Evolutionary conservation across 2,329 filamentous ascomycete genomes (phyloP).

Genomic region (Tolypocladium endophyticum): DNA sequence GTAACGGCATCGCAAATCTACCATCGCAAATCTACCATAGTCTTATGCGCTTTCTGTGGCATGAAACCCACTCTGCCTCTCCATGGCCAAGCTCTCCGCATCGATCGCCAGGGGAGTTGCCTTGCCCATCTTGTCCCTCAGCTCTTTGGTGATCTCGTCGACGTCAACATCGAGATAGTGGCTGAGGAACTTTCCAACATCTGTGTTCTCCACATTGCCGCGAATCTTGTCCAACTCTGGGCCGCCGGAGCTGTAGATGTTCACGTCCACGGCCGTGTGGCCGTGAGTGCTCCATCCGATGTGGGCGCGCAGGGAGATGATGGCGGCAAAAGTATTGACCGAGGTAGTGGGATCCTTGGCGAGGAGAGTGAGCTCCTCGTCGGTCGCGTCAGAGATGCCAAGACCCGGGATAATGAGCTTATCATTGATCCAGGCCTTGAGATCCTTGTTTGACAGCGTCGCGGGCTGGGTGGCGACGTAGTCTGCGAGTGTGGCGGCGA

Average conservation of each 20-base stretch:
- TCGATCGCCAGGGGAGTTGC: slow-evolving; percentile 1
- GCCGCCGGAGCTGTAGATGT: slow-evolving; percentile 77
- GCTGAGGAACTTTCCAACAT: slow-evolving; percentile 73
- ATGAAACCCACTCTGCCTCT: not conserved
- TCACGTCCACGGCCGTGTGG: slow-evolving; percentile 89
- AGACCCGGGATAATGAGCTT: slow-evolving; percentile 59
- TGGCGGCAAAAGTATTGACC: slow-evolving; percentile 59
- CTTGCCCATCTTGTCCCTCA: slow-evolving; percentile 44
- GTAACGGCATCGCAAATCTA: not conserved
- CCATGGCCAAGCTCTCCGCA: not conserved
- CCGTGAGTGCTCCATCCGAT: slow-evolving; percentile 93
- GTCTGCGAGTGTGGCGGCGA: slow-evolving; percentile 49
- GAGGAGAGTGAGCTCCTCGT: slow-evolving; percentile 60
- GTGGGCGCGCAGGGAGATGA: slow-evolving; percentile 79
- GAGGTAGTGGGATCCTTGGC: slow-evolving; percentile 46
- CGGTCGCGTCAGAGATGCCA: slow-evolving; percentile 63
- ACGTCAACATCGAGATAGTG: slow-evolving; percentile 75
- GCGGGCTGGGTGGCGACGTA: slow-evolving; percentile 38
- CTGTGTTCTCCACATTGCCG: slow-evolving; percentile 92
- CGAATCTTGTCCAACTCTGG: slow-evolving; percentile 52
- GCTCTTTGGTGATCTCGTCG: slow-evolving; percentile 62
- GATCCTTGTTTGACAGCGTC: slow-evolving; percentile 23
- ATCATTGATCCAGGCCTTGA: slow-evolving; percentile 56
- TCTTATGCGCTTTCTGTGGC: not conserved
- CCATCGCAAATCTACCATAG: not conserved